These are phyloP conservation scores for Aspergillus carbonarius DNA, from an alignment of 2,329 filamentous ascomycete genomes.

Conservation along the genomic window DNA sequence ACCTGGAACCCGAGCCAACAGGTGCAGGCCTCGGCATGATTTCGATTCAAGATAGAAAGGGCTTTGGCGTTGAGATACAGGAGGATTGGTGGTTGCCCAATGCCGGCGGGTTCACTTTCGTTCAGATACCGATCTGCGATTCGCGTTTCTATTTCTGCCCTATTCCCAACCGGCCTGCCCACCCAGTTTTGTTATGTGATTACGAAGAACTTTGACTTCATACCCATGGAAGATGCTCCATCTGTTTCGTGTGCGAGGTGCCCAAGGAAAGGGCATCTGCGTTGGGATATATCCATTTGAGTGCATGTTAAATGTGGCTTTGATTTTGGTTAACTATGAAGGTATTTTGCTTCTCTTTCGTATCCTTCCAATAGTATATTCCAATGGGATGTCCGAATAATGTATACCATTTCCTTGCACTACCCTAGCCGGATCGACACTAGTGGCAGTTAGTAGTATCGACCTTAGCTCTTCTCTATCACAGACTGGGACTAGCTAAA, in stretches of 20 bases:
- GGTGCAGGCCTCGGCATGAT: neutral
- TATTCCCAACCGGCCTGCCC: constrained; percentile 6
- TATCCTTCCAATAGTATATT: too few relatives aligned
- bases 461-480: too few relatives aligned
- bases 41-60: constrained; percentile 19
- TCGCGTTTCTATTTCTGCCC: constrained; percentile 6
- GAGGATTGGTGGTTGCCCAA: constrained; percentile 8
- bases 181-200: constrained; percentile 18
- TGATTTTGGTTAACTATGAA: too few relatives aligned
- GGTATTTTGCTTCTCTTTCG: too few relatives aligned
- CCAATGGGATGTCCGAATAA: too few relatives aligned
- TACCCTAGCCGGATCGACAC: too few relatives aligned
- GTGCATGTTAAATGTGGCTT: neutral
- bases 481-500: too few relatives aligned
- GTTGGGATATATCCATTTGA: neutral
- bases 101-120: constrained; percentile 11
- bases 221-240: constrained; percentile 20
- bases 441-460: too few relatives aligned
- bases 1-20: neutral
- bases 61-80: constrained; percentile 28
- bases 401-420: too few relatives aligned
- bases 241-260: constrained; percentile 14
- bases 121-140: constrained; percentile 1
- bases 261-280: neutral
- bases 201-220: constrained; percentile 22